phyloP scores from a whole-genome alignment of 2,329 filamentous ascomycete genomes.

The Phialophora tarda region DNA sequence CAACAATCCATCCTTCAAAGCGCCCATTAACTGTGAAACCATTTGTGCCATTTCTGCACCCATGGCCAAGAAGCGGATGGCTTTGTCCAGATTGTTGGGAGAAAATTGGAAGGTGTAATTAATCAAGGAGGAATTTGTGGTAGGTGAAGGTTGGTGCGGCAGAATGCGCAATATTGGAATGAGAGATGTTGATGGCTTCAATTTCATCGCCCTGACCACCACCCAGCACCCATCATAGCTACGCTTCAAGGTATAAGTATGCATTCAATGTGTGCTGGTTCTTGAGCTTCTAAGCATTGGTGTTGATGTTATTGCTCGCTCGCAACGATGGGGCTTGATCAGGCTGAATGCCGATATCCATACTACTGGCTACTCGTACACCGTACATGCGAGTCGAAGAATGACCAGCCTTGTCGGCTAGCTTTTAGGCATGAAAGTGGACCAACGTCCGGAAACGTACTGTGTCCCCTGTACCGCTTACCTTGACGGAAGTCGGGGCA shows the following conservation, averaged over 20 bases:
- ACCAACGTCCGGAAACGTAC: background rate
- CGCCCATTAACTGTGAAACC: background rate
- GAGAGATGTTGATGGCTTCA: too few relatives aligned
- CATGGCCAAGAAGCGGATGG: too few relatives aligned
- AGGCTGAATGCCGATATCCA: background rate
- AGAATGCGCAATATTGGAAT: too few relatives aligned
- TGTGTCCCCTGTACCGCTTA: background rate
- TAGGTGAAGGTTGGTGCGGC: too few relatives aligned
- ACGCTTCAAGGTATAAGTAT: background rate
- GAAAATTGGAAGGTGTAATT: too few relatives aligned
- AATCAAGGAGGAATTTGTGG: too few relatives aligned
- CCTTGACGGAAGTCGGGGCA: background rate
- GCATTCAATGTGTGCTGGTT: background rate
- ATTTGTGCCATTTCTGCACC: too few relatives aligned
- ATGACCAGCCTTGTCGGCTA: slow-evolving; percentile 13
- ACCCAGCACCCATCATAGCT: background rate
- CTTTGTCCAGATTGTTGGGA: too few relatives aligned
- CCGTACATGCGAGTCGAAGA: background rate
- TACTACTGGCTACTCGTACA: background rate
- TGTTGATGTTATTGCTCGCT: background rate
- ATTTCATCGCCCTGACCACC: background rate
- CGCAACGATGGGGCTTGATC: background rate
- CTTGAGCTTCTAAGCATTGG: background rate
- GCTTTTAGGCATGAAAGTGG: background rate
- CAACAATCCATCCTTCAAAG: too few relatives aligned